Percentiles rank a stretch among this genome's conserved stretches.
phyloP scores from a whole-genome alignment of 257 asterid genomes.

The Jaltomata sinuosa region DNA sequence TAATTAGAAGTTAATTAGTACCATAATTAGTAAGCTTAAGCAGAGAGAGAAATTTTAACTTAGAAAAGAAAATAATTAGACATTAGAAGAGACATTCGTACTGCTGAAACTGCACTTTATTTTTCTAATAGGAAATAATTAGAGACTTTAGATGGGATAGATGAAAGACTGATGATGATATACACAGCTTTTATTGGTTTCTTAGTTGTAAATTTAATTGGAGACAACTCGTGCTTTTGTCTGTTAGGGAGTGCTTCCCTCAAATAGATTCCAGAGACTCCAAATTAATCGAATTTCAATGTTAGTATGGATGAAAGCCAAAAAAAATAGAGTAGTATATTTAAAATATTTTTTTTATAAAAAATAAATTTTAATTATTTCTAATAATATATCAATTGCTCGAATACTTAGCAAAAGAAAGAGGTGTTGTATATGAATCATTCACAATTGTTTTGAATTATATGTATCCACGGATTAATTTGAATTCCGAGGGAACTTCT shows the following conservation, averaged over 20 bases:
- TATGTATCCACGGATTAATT: too few relatives aligned
- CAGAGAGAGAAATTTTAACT: background rate
- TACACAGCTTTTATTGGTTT: background rate
- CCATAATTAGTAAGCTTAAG: background rate
- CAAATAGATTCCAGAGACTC: too few relatives aligned
- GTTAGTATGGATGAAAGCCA: too few relatives aligned
- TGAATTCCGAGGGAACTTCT: too few relatives aligned
- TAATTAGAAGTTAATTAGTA: background rate
- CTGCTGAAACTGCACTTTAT: constrained; percentile 8
- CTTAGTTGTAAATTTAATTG: background rate
- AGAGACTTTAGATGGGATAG: constrained; percentile 6
- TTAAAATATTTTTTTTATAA: too few relatives aligned
- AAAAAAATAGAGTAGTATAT: too few relatives aligned
- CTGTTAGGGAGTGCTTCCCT: too few relatives aligned
- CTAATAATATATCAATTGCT: background rate
- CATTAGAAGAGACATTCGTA: constrained; percentile 17
- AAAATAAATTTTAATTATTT: too few relatives aligned
- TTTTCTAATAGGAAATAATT: constrained; percentile 4
- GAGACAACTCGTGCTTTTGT: constrained; percentile 4
- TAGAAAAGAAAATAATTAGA: background rate
- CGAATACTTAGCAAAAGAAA: background rate
- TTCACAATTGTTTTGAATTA: too few relatives aligned
- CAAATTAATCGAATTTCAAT: too few relatives aligned
- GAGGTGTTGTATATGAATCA: background rate
- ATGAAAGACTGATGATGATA: background rate